phyloP scores from a whole-genome alignment of 2,329 filamentous ascomycete species.

The Microcera coccophila region DNA sequence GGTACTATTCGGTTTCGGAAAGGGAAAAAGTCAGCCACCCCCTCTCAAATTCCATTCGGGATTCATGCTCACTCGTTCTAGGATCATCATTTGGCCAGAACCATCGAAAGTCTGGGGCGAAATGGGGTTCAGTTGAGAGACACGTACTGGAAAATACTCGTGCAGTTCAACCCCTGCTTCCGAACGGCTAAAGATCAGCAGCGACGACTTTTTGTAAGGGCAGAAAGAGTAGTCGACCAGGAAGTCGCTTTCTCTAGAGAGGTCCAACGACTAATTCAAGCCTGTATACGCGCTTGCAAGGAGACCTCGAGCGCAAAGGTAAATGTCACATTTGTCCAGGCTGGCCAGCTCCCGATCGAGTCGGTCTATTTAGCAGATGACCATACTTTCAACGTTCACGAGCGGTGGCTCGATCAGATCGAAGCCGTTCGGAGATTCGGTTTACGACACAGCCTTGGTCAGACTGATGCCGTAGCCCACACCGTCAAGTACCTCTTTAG shows the following conservation, averaged over 20 bases:
- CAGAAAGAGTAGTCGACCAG: neutral
- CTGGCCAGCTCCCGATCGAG: neutral
- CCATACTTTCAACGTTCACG: constrained; percentile 4
- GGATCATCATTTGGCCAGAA: constrained; percentile 1
- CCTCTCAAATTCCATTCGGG: neutral
- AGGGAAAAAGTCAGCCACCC: constrained; percentile 3
- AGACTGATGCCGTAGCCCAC: neutral
- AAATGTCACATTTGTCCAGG: constrained; percentile 5
- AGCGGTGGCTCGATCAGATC: constrained; percentile 6
- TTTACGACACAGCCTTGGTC: neutral
- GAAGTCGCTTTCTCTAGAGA: neutral
- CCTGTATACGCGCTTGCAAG: constrained; percentile 1
- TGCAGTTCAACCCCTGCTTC: neutral
- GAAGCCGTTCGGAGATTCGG: neutral
- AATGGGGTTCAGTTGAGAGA: constrained; percentile 5
- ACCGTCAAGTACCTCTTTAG: neutral
- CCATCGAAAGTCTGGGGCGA: constrained; percentile 7
- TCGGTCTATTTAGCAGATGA: neutral
- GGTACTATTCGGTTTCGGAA: constrained; percentile 11
- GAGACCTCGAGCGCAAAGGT: neutral
- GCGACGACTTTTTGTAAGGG: constrained; percentile 1
- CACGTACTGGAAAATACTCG: constrained; percentile 8
- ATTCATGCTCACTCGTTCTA: neutral
- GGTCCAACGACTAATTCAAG: constrained; percentile 2
- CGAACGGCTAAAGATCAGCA: constrained; percentile 5